Percentiles rank a stretch among this genome's conserved stretches.
These are phyloP conservation scores for Erythrophleum fordii DNA, from an alignment of 306 rosid species.

Conservation along the genomic window DNA sequence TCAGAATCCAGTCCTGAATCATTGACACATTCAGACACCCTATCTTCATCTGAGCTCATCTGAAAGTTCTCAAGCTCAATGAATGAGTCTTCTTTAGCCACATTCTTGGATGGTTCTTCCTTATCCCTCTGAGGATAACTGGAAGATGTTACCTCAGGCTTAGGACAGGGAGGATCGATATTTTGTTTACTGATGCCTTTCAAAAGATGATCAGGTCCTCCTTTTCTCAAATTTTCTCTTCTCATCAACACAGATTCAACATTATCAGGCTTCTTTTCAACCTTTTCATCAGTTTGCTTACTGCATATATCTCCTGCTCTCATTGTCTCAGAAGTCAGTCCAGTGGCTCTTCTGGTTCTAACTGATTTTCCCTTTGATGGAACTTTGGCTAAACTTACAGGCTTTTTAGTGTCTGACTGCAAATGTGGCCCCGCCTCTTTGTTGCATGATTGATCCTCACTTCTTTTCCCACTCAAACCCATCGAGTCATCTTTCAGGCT, in stretches of 20 bases:
- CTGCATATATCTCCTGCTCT: slow-evolving; percentile 43
- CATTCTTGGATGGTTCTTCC: slow-evolving; percentile 46
- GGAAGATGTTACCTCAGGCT: slow-evolving; percentile 44
- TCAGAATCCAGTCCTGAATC: slow-evolving; percentile 70
- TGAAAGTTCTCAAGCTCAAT: slow-evolving; percentile 45
- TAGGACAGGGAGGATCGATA: slow-evolving; percentile 36
- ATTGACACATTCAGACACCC: slow-evolving; percentile 40
- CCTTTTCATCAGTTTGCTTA: slow-evolving; percentile 52
- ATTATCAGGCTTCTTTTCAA: slow-evolving; percentile 43
- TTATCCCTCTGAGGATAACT: slow-evolving; percentile 38
- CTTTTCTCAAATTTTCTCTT: slow-evolving; percentile 51
- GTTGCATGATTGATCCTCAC: slow-evolving; percentile 40
- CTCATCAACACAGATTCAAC: slow-evolving; percentile 43
- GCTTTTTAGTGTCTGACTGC: slow-evolving; percentile 47
- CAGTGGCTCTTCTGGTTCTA: slow-evolving; percentile 71
- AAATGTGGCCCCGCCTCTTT: slow-evolving; percentile 43
- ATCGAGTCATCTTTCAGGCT: slow-evolving; percentile 42
- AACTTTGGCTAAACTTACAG: slow-evolving; percentile 47
- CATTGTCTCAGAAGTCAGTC: slow-evolving; percentile 41
- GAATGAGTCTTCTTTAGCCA: slow-evolving; percentile 44
- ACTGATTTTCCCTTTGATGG: slow-evolving; percentile 77
- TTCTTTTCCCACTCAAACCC: slow-evolving; percentile 42
- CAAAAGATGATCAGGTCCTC: slow-evolving; percentile 41
- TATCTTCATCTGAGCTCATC: slow-evolving; percentile 59
- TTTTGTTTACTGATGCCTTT: slow-evolving; percentile 39